Conservation (phyloP, 176 grass and related monocot genomes). For the Avena eriantha region DNA sequence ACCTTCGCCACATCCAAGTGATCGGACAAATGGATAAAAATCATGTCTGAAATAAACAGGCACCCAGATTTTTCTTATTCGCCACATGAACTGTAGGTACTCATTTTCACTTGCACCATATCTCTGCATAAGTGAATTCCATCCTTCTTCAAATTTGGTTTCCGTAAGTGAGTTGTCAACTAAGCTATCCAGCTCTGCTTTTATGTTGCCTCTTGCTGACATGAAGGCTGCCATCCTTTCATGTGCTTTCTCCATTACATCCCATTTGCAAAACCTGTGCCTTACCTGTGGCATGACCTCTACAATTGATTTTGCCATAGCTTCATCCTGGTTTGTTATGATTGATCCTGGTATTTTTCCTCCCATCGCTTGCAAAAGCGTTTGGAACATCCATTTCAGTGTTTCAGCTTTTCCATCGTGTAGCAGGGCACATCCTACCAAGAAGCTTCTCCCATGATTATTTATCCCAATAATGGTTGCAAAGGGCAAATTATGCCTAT, state of each 20-base stretch:
- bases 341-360: constrained; percentile 32
- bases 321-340: constrained; percentile 37
- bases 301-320: constrained; percentile 34
- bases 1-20: constrained; percentile 26
- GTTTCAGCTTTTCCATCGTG: background rate
- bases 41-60: constrained; percentile 33
- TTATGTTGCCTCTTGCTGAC: background rate
- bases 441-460: constrained; percentile 22
- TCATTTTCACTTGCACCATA: constrained; percentile 34
- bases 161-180: constrained; percentile 15
- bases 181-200: background rate
- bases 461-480: constrained; percentile 41
- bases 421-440: constrained; percentile 36
- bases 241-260: constrained; percentile 38
- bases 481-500: constrained; percentile 35
- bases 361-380: constrained; percentile 38
- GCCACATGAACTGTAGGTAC: constrained; percentile 34
- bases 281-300: constrained; percentile 20
- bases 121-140: constrained; percentile 37
- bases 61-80: constrained; percentile 39
- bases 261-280: constrained; percentile 29
- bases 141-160: constrained; percentile 35
- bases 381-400: constrained; percentile 40
- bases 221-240: constrained; percentile 25
- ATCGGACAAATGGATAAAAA: constrained; percentile 36